Conservation (phyloP, 192 early-diverging fungal genomes). For the Mortierella claussenii region DNA sequence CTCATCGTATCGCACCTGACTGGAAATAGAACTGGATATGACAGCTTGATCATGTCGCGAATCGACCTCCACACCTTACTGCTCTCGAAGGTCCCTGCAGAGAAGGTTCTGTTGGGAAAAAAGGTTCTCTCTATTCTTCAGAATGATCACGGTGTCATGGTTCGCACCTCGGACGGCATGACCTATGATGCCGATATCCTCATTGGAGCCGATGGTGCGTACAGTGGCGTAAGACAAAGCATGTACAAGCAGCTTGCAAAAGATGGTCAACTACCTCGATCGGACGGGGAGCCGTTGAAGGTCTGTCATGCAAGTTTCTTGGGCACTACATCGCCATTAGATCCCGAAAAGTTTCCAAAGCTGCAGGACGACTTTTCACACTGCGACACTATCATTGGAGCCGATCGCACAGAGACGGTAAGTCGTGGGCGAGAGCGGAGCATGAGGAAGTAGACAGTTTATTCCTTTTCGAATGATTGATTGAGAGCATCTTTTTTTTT, state of each 20-base stretch:
- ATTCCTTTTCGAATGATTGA: not conserved
- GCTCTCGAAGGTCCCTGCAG: not conserved
- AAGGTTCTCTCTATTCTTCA: slow-evolving; percentile 8
- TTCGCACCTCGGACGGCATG: slow-evolving; percentile 15
- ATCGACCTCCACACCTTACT: slow-evolving; percentile 1
- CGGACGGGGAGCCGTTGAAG: slow-evolving; percentile 6
- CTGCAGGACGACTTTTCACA: no score
- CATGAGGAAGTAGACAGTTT: not conserved
- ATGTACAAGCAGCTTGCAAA: slow-evolving; percentile 11
- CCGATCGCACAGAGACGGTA: no score
- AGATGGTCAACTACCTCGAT: slow-evolving; percentile 3
- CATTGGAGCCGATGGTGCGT: slow-evolving; percentile 22
- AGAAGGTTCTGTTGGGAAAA: slow-evolving; percentile 15
- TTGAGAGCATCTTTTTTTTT: not conserved
- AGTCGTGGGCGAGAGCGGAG: not conserved
- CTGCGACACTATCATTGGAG: no score
- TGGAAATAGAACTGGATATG: not conserved
- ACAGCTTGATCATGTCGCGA: slow-evolving; percentile 3
- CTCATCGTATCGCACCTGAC: not conserved
- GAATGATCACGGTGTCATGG: not conserved
- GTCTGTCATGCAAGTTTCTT: no score
- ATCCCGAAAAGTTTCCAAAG: no score
- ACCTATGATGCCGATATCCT: slow-evolving; percentile 17
- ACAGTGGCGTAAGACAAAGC: slow-evolving; percentile 16
- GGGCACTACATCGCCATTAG: no score